These are phyloP conservation scores for Lentinula raphanica DNA, from an alignment of 768 basidiomycete species.

Conservation along the genomic window DNA sequence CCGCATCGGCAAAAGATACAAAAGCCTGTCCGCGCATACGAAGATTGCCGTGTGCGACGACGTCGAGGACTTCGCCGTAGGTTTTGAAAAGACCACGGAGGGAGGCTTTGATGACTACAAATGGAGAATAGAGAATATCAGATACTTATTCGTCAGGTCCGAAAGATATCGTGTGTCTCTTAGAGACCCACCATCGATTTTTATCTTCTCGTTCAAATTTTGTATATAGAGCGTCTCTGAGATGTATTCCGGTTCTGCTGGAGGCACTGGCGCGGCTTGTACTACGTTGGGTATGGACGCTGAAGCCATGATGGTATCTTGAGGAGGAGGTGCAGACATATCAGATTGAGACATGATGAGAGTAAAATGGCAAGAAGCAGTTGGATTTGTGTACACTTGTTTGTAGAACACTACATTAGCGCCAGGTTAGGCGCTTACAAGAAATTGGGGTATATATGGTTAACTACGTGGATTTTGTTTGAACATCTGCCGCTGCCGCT, in stretches of 20 bases:
- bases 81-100: conserved; percentile 85
- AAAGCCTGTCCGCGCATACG: conserved; percentile 99
- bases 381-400: no score
- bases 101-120: conserved; percentile 79
- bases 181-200: conserved; percentile 64
- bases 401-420: not conserved
- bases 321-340: conserved; percentile 26
- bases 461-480: not conserved
- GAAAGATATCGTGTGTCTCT: no score
- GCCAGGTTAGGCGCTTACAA: not conserved
- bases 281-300: not conserved
- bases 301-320: conserved; percentile 20
- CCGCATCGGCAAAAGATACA: conserved; percentile 81
- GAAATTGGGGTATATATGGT: no score
- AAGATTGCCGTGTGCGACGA: conserved; percentile 91
- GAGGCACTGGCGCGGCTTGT: not conserved
- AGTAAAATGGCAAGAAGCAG: no score
- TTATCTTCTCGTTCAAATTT: conserved; percentile 94
- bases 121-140: not conserved
- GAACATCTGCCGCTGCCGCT: not conserved
- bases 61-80: conserved; percentile 89
- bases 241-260: conserved; percentile 37
- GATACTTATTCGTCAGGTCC: no score
- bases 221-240: conserved; percentile 94
- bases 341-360: conserved; percentile 27